Evolutionary conservation across 2,329 filamentous ascomycete genomes (phyloP).

Genomic region (Magnaporthiopsis rhizophila): DNA sequence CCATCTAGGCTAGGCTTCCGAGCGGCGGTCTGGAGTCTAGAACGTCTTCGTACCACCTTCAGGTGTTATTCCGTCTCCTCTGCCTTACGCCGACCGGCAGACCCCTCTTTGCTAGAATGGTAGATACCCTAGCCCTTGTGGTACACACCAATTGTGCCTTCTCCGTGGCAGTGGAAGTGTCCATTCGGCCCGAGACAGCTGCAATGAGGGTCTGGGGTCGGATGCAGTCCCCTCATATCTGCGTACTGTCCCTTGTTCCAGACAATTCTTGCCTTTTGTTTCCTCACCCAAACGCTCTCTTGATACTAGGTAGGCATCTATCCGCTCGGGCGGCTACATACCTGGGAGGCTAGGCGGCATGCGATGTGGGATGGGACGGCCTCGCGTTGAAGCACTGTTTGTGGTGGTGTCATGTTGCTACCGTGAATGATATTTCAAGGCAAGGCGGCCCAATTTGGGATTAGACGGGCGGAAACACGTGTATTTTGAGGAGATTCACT

Average conservation of each 20-base stretch:
- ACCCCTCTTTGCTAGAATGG: too few species aligned
- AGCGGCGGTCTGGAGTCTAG: neutral
- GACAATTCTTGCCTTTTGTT: neutral
- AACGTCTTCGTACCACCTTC: neutral
- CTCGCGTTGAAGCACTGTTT: too few species aligned
- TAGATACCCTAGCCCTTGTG: too few species aligned
- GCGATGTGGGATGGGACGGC: too few species aligned
- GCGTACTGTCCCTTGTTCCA: neutral
- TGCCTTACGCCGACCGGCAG: too few species aligned
- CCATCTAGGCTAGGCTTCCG: neutral
- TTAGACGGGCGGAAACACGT: neutral
- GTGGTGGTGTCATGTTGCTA: neutral
- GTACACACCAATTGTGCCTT: too few species aligned
- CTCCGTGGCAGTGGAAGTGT: too few species aligned
- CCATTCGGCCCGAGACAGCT: too few species aligned
- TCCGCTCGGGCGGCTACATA: neutral
- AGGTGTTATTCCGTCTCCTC: neutral
- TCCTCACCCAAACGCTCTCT: too few species aligned
- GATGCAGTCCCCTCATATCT: neutral
- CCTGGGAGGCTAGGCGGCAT: neutral
- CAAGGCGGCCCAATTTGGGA: neutral
- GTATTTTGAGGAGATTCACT: neutral
- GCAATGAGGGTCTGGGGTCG: too few species aligned
- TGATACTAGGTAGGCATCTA: neutral
- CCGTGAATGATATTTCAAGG: neutral